These are phyloP conservation scores for Solanum chilense DNA, from an alignment of 257 asterid genomes.

Conservation along the genomic window DNA sequence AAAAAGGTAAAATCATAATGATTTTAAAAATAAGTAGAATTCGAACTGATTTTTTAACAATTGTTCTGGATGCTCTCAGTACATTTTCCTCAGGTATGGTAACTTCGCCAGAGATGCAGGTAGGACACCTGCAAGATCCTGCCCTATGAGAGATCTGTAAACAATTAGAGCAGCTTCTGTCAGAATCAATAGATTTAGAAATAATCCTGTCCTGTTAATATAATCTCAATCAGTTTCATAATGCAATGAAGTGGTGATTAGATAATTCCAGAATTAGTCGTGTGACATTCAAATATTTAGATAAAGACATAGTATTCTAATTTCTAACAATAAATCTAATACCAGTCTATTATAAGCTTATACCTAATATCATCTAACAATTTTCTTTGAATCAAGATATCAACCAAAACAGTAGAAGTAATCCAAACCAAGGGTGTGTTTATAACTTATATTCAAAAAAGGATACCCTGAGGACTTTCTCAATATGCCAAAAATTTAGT, in stretches of 20 bases:
- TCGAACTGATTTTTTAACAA: not conserved
- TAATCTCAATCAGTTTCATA: not conserved
- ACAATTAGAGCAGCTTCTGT: not conserved
- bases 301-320: not conserved
- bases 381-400: not conserved
- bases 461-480: not conserved
- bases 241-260: not conserved
- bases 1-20: not conserved
- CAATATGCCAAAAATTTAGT: not conserved
- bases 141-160: slow-evolving; percentile 35
- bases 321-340: not conserved
- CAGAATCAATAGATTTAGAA: not conserved
- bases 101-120: slow-evolving; percentile 52
- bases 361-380: not conserved
- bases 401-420: not conserved
- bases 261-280: not conserved
- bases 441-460: not conserved
- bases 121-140: slow-evolving; percentile 54
- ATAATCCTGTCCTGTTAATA: not conserved
- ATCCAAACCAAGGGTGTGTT: not conserved
- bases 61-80: not conserved
- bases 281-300: not conserved
- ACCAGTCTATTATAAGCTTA: not conserved
- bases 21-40: not conserved
- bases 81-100: slow-evolving; percentile 33